Conservation (phyloP, 2,329 filamentous ascomycete species). For the Alternaria sp. region DNA sequence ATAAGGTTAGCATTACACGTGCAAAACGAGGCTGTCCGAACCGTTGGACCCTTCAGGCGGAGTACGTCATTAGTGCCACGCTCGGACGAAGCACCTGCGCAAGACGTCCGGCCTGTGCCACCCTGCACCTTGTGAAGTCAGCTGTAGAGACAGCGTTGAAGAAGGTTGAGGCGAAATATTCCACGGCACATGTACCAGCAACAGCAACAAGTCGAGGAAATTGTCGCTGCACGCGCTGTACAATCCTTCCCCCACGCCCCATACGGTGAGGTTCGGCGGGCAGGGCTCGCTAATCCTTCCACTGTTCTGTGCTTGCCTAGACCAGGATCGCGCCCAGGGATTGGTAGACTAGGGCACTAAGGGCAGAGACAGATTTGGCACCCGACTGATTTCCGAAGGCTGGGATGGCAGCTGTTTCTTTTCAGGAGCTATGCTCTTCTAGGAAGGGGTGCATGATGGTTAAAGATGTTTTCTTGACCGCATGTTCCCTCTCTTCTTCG, state of each 20-base stretch:
- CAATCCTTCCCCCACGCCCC: conserved; percentile 8
- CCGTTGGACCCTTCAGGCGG: conserved; percentile 9
- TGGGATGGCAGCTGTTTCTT: conserved; percentile 27
- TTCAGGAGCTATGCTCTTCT: conserved; percentile 29
- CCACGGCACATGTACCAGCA: not conserved
- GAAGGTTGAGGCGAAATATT: not conserved
- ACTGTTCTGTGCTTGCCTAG: conserved; percentile 14
- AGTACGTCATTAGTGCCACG: conserved; percentile 17
- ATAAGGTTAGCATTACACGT: conserved; percentile 5
- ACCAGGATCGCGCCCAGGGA: conserved; percentile 19
- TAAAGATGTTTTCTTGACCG: conserved; percentile 34
- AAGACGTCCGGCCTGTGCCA: not conserved
- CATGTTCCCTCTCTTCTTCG: conserved; percentile 24
- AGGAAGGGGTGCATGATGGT: conserved; percentile 23
- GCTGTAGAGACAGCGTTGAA: not conserved
- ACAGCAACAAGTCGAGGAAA: not conserved
- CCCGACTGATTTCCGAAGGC: conserved; percentile 30
- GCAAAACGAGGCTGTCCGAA: conserved; percentile 15
- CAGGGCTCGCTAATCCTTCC: conserved; percentile 29
- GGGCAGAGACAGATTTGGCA: conserved; percentile 19
- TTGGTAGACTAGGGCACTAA: conserved; percentile 25
- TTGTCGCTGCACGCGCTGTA: conserved; percentile 4
- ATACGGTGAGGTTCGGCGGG: conserved; percentile 29
- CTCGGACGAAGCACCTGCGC: conserved; percentile 14
- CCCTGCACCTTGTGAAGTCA: not conserved